Evolutionary conservation across 805 yeast species (phyloP), one percentile per base, ranked within the genome.

Genomic region (Yarrowia sp.): DNA sequence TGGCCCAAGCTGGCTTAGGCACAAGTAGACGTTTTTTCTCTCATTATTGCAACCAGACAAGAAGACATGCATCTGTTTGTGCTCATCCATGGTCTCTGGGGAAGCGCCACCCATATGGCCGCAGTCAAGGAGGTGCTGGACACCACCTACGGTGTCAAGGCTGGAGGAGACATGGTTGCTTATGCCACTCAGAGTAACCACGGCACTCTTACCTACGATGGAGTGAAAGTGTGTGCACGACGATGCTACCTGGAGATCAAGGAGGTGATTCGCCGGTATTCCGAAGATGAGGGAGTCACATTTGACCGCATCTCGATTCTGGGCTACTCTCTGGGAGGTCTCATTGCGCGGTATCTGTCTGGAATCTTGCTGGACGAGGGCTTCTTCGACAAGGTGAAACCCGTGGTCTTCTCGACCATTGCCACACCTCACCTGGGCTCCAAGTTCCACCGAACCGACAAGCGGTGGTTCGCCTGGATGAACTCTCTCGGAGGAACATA

Each of bases 261-360:
- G 75, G 83, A 70, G 82, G 73, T 74, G 22, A 43, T 59, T 12
- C 86, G 43, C 22, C 40, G 41, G n/a, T 59, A 43, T 33, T 19
- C 52, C 22, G 79, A 67, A 79, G 71, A 69, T 1, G 58, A 51
- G 38, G 72, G 72, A 7, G 74, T 72, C n/a, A 69, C 66, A 16
- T 88, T 89, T 11, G 79, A 79, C 11, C 82, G 85, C 66, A 81
- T 92, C 54, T 87, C 93, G 67, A 77, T 92, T 41, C 81, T 92
- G 2, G 97, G 98, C 0, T 92, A 92, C 73, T 90, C 96, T 0
- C 74, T 92, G 62, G 98, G 98, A n/a, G 98, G 98, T 0, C 75
- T 93, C 33, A 82, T 90, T 16, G 81, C 91, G 0, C 80, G 98
- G 44, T 90, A 89, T 72, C 82, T 89, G 28, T 79, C 90, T 62